phyloP scores from a whole-genome alignment of 352 stramenopile genomes.

The Phytophthora tentaculata region DNA sequence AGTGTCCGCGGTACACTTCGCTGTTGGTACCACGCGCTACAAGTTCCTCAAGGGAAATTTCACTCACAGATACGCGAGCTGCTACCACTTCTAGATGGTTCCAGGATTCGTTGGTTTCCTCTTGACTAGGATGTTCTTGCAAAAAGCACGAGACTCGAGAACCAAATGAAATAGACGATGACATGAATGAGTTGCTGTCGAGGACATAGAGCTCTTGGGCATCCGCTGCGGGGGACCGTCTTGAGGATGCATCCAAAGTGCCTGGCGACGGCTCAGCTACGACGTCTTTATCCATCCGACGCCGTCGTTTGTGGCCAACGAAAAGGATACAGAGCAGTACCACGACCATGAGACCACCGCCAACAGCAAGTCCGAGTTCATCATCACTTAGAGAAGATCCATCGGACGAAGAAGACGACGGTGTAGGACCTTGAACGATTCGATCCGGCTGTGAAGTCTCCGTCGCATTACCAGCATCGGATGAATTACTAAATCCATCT shows the following conservation, averaged over 20 bases:
- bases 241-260: conserved; percentile 20
- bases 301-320: conserved; percentile 25
- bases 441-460: conserved; percentile 13
- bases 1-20: conserved; percentile 66
- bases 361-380: conserved; percentile 35
- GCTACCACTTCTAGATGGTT: conserved; percentile 31
- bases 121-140: conserved; percentile 7
- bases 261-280: conserved; percentile 14
- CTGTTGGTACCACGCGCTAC: conserved; percentile 48
- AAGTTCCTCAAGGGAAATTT: conserved; percentile 35
- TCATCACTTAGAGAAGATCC: conserved; percentile 25
- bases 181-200: conserved; percentile 25
- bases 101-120: conserved; percentile 24
- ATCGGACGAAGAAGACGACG: conserved; percentile 14
- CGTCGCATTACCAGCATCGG: conserved; percentile 16
- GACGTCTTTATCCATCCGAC: conserved; percentile 22
- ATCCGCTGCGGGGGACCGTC: conserved; percentile 9
- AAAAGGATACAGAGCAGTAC: conserved; percentile 31
- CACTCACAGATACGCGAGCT: conserved; percentile 27
- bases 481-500: conserved; percentile 1
- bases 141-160: conserved; percentile 22
- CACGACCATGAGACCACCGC: conserved; percentile 25
- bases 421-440: conserved; percentile 19
- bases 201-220: conserved; percentile 26
- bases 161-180: conserved; percentile 28